Evolutionary conservation across 1,139 yeast genomes (phyloP).

Genomic region (Candida albicans): DNA sequence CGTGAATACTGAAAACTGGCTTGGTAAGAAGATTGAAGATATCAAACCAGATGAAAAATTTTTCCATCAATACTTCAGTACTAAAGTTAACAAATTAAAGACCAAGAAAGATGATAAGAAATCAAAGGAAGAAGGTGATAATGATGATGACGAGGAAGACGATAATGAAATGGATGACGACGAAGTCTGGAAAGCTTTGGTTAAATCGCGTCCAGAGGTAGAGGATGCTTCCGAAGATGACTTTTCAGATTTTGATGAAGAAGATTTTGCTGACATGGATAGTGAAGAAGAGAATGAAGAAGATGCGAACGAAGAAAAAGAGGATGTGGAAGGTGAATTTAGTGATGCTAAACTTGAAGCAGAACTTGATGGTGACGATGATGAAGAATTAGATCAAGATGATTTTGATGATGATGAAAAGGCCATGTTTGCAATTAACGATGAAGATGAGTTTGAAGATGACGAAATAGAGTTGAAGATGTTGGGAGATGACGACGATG

Average conservation of each 20-base stretch:
- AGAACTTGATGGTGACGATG: slow-evolving; percentile 14
- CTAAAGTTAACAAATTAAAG: slow-evolving; percentile 52
- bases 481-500: slow-evolving; percentile 1
- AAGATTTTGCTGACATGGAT: slow-evolving; percentile 33
- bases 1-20: slow-evolving; percentile 84
- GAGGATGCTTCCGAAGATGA: slow-evolving; percentile 53
- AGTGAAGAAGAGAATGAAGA: slow-evolving; percentile 24
- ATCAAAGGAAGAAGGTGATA: slow-evolving; percentile 24
- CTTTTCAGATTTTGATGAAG: slow-evolving; percentile 51
- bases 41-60: slow-evolving; percentile 87
- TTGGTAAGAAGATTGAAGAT: slow-evolving; percentile 58
- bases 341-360: slow-evolving; percentile 19
- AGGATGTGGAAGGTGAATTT: slow-evolving; percentile 12
- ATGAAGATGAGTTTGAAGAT: background rate
- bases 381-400: slow-evolving; percentile 18
- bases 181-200: slow-evolving; percentile 87
- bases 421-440: slow-evolving; percentile 5
- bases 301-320: slow-evolving; percentile 18
- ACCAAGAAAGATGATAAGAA: slow-evolving; percentile 25
- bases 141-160: slow-evolving; percentile 34
- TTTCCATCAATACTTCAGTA: slow-evolving; percentile 82
- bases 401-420: slow-evolving; percentile 24
- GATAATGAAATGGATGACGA: slow-evolving; percentile 69
- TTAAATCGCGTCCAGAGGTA: slow-evolving; percentile 78
- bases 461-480: background rate